These are phyloP conservation scores for Populus euphratica DNA, from an alignment of 345 rosid genomes.

Conservation along the genomic window DNA sequence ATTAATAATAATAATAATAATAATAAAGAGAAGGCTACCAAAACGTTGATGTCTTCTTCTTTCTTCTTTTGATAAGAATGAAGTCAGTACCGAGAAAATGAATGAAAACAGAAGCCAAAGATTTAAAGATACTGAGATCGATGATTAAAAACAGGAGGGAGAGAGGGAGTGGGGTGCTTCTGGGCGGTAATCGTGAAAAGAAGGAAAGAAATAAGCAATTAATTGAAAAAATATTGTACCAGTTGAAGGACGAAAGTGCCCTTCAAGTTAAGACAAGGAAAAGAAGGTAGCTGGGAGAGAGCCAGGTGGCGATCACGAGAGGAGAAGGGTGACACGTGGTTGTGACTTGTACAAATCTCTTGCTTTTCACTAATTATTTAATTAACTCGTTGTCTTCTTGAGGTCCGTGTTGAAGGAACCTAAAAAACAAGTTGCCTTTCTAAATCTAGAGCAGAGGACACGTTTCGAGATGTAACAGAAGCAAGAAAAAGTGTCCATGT, in stretches of 20 bases:
- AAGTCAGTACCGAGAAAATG: not conserved
- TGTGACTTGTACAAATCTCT: conserved; percentile 13
- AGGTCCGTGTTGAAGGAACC: not conserved
- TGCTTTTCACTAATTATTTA: not conserved
- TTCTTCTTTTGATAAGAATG: not conserved
- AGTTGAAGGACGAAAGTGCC: conserved; percentile 10
- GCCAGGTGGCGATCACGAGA: conserved; percentile 69
- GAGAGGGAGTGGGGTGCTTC: not conserved
- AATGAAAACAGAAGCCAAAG: not conserved
- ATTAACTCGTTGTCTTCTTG: not conserved
- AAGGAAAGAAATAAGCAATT: not conserved
- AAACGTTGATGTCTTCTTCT: not conserved
- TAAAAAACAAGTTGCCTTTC: conserved; percentile 24
- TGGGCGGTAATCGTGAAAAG: no score
- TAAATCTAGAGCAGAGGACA: conserved; percentile 10
- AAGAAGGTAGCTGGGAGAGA: conserved; percentile 24
- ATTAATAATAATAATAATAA: not conserved
- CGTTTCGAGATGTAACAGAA: conserved; percentile 23
- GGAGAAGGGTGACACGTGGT: conserved; percentile 60
- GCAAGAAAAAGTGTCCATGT: conserved; percentile 24
- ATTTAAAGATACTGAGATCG: not conserved
- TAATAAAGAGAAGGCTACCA: not conserved
- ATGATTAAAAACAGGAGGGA: not conserved
- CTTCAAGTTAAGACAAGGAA: conserved; percentile 4
- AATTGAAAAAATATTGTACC: not conserved